Conservation (phyloP, 768 basidiomycete species). For the Harrya chromipes region DNA sequence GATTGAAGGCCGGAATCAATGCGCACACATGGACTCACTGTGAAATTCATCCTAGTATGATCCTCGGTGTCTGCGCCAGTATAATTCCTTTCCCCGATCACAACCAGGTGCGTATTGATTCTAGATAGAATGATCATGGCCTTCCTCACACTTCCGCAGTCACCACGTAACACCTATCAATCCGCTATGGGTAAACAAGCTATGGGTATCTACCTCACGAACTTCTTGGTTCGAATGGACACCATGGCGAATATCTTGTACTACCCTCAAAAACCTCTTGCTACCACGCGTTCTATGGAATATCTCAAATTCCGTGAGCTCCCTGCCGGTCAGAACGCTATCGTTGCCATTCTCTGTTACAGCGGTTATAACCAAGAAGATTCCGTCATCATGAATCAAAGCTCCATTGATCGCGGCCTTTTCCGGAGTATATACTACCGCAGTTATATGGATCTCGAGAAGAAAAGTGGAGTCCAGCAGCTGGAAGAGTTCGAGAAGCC, state of each 20-base stretch:
- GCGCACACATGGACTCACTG: constrained; percentile 97
- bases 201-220: constrained; percentile 98
- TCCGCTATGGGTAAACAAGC: constrained; percentile 99
- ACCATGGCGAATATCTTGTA: constrained; percentile 99
- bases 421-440: constrained; percentile 99
- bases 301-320: constrained; percentile 98
- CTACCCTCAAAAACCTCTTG: constrained; percentile 98
- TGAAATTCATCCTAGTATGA: constrained; percentile 99
- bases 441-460: constrained; percentile 98
- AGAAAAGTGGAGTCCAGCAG: constrained; percentile 89
- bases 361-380: constrained; percentile 99
- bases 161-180: constrained; percentile 99
- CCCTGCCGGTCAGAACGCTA: constrained; percentile 98
- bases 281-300: constrained; percentile 98
- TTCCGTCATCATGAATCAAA: constrained; percentile 99
- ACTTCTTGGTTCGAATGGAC: constrained; percentile 98
- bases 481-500: constrained; percentile 98
- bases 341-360: constrained; percentile 97
- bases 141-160: constrained; percentile 46
- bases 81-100: constrained; percentile 99
- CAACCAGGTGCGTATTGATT: constrained; percentile 71
- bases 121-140: background rate
- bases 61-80: constrained; percentile 95
- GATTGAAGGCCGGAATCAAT: constrained; percentile 80
- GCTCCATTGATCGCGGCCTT: constrained; percentile 94